These are phyloP conservation scores for Suillus weaverae DNA, from an alignment of 768 basidiomycete species.

Conservation along the genomic window DNA sequence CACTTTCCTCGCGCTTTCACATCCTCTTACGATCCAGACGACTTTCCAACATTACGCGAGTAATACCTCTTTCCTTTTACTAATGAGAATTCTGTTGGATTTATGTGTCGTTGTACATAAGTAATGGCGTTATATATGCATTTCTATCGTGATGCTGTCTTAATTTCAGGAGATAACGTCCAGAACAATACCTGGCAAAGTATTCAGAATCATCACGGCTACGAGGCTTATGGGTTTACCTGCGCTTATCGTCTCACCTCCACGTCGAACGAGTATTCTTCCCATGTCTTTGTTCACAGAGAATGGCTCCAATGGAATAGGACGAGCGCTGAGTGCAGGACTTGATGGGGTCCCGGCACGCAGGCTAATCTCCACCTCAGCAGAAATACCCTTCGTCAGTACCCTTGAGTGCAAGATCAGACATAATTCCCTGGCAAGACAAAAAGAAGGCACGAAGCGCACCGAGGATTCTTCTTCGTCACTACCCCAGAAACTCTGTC, in stretches of 20 bases:
- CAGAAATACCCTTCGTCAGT: conserved; percentile 79
- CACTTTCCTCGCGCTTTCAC: not conserved
- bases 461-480: conserved; percentile 82
- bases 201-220: conserved; percentile 6
- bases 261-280: conserved; percentile 78
- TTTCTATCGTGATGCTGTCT: conserved; percentile 1
- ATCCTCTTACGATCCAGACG: conserved; percentile 8
- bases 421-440: not conserved
- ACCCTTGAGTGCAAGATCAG: conserved; percentile 51
- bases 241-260: conserved; percentile 93
- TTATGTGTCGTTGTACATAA: conserved; percentile 16
- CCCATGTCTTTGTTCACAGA: conserved; percentile 95
- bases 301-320: conserved; percentile 88
- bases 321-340: conserved; percentile 42
- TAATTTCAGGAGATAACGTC: conserved; percentile 35
- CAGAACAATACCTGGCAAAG: conserved; percentile 42
- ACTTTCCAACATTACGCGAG: conserved; percentile 19
- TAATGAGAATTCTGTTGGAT: conserved; percentile 15
- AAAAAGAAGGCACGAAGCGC: conserved; percentile 20
- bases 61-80: conserved; percentile 12
- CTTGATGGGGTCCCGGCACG: conserved; percentile 56
- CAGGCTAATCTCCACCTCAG: conserved; percentile 81
- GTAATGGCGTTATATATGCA: conserved; percentile 3
- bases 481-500: conserved; percentile 78
- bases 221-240: conserved; percentile 44